These are phyloP conservation scores for Aspergillus sp. DNA, from an alignment of 2,329 filamentous ascomycete genomes.

Conservation along the genomic window DNA sequence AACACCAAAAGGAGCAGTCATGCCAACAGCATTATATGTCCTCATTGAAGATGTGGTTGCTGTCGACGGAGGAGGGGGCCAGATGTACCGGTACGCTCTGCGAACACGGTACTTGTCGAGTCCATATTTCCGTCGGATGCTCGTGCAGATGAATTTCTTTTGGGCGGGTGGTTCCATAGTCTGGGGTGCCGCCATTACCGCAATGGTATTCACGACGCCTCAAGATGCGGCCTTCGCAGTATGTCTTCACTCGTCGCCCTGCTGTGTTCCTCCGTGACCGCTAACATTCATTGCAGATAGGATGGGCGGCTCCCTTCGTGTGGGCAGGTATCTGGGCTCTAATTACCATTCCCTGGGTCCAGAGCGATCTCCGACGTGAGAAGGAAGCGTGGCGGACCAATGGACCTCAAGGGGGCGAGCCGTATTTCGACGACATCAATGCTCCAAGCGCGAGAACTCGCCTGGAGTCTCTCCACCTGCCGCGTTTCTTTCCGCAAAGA, in stretches of 20 bases:
- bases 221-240: conserved; percentile 51
- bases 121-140: conserved; percentile 54
- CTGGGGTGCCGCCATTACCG: conserved; percentile 48
- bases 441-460: conserved; percentile 38
- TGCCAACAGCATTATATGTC: conserved; percentile 63
- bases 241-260: conserved; percentile 12
- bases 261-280: conserved; percentile 5
- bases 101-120: conserved; percentile 55
- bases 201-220: conserved; percentile 50
- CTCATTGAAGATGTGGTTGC: conserved; percentile 68
- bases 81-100: conserved; percentile 53
- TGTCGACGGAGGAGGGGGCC: conserved; percentile 63
- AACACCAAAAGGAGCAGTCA: conserved; percentile 57
- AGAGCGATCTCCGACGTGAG: conserved; percentile 45
- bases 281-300: conserved; percentile 12
- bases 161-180: conserved; percentile 56
- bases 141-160: conserved; percentile 57
- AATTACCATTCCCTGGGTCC: conserved; percentile 49
- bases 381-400: conserved; percentile 43
- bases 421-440: conserved; percentile 38
- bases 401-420: conserved; percentile 34
- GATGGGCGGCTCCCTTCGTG: conserved; percentile 19
- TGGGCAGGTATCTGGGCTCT: conserved; percentile 48
- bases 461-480: conserved; percentile 34
- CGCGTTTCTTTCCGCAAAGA: conserved; percentile 28